phyloP scores from a whole-genome alignment of 371 early-diverging fungal genomes.

The Nematocida sp. region DNA sequence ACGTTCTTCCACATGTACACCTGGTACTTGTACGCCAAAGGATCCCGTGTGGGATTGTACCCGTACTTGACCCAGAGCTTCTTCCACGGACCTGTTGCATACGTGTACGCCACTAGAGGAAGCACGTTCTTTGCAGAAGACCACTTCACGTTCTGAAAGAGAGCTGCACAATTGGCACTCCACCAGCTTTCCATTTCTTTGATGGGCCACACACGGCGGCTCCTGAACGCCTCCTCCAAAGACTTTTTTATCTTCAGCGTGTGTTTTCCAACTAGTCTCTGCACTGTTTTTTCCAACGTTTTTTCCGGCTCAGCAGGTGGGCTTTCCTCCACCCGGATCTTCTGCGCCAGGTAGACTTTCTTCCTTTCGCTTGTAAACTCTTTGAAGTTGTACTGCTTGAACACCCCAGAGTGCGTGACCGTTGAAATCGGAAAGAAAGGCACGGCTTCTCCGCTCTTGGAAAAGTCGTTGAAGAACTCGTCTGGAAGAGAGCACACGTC shows the following conservation, averaged over 20 bases:
- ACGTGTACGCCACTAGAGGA: slow-evolving; percentile 54
- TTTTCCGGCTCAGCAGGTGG: not conserved
- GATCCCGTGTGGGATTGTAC: slow-evolving; percentile 58
- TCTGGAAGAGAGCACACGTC: not conserved
- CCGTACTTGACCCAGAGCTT: slow-evolving; percentile 60
- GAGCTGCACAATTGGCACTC: not conserved
- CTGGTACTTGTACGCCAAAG: slow-evolving; percentile 59
- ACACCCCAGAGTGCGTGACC: slow-evolving; percentile 5
- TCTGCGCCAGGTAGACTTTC: not conserved
- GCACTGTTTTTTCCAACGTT: not conserved
- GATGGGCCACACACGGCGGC: slow-evolving; percentile 17
- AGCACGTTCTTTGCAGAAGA: slow-evolving; percentile 52
- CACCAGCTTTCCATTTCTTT: slow-evolving; percentile 6
- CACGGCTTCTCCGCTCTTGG: not conserved
- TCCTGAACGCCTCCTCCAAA: not conserved
- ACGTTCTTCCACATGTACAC: slow-evolving; percentile 48
- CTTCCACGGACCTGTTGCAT: slow-evolving; percentile 62
- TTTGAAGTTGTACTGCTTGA: slow-evolving; percentile 49
- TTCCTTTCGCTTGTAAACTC: slow-evolving; percentile 29
- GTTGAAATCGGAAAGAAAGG: slow-evolving; percentile 28
- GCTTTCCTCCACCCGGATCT: slow-evolving; percentile 16
- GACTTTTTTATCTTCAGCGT: not conserved
- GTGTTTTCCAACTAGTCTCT: not conserved
- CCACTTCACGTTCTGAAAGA: slow-evolving; percentile 18
- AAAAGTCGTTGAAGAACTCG: not conserved